phyloP scores from a whole-genome alignment of 2,329 filamentous ascomycete genomes.

The Phoma sp. region DNA sequence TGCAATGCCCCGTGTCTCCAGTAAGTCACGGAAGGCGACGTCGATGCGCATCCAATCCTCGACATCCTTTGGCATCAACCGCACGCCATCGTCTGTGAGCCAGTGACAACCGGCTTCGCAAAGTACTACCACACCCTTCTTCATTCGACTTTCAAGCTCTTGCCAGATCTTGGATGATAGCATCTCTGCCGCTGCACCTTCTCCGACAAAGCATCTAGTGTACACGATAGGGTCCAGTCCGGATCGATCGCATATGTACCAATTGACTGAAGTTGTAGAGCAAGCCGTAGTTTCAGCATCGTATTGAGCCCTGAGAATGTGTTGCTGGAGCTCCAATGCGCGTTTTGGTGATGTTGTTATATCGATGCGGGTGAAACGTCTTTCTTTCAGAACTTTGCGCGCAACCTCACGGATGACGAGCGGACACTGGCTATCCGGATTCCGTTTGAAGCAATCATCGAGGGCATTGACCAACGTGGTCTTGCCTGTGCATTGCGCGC shows the following conservation, averaged over 20 bases:
- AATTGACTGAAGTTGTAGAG: slow-evolving; percentile 12
- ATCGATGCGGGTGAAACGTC: slow-evolving; percentile 46
- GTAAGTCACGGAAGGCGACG: slow-evolving; percentile 26
- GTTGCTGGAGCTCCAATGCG: slow-evolving; percentile 47
- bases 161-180: slow-evolving; percentile 36
- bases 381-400: slow-evolving; percentile 43
- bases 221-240: slow-evolving; percentile 55
- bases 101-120: slow-evolving; percentile 50
- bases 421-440: slow-evolving; percentile 2
- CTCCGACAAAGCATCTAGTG: slow-evolving; percentile 41
- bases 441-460: slow-evolving; percentile 23
- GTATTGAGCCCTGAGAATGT: slow-evolving; percentile 51
- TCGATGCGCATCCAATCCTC: slow-evolving; percentile 40
- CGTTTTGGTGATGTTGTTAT: slow-evolving; percentile 36
- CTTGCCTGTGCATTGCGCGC: slow-evolving; percentile 57
- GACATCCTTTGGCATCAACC: slow-evolving; percentile 41
- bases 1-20: slow-evolving; percentile 27
- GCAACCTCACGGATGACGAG: slow-evolving; percentile 51
- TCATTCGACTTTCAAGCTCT: slow-evolving; percentile 46
- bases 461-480: slow-evolving; percentile 53
- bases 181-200: slow-evolving; percentile 32
- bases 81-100: slow-evolving; percentile 50
- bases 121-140: slow-evolving; percentile 44
- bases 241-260: slow-evolving; percentile 56
- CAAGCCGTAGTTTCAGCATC: slow-evolving; percentile 34